phyloP scores from a whole-genome alignment of 768 basidiomycete species.

The Asterophora parasitica region DNA sequence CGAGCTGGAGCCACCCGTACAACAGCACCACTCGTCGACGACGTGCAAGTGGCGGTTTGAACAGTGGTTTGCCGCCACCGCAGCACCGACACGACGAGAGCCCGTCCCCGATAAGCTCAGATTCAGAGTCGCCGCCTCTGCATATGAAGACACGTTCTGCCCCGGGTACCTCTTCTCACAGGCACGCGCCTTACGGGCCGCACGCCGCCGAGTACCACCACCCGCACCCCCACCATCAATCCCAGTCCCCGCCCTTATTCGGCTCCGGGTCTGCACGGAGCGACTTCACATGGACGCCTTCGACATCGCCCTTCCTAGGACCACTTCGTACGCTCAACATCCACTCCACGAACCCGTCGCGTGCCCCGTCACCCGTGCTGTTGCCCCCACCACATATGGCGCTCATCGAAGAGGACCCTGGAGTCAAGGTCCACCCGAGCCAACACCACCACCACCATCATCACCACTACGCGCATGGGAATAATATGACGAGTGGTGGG shows the following conservation, averaged over 20 bases:
- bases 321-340: constrained; percentile 73
- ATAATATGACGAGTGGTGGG: constrained; percentile 16
- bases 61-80: no score
- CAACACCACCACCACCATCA: constrained; percentile 8
- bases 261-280: constrained; percentile 22
- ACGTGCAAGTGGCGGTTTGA: constrained; percentile 13
- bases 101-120: constrained; percentile 67
- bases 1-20: constrained; percentile 39
- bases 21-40: constrained; percentile 29
- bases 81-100: constrained; percentile 47
- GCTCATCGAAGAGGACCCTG: constrained; percentile 25
- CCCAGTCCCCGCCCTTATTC: constrained; percentile 29
- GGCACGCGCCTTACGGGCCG: constrained; percentile 23
- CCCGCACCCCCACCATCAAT: constrained; percentile 11
- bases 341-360: constrained; percentile 62
- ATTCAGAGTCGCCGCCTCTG: constrained; percentile 47
- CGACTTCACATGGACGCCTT: constrained; percentile 54
- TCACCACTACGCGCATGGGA: no score
- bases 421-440: constrained; percentile 10
- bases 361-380: constrained; percentile 67
- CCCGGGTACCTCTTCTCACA: constrained; percentile 5
- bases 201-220: constrained; percentile 11
- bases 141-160: constrained; percentile 26
- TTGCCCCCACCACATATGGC: constrained; percentile 46
- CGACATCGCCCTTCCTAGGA: constrained; percentile 76